Evolutionary conservation across 345 rosid species (phyloP), one percentile per base, ranked within the genome.

Genomic region (Theobroma cacao): DNA sequence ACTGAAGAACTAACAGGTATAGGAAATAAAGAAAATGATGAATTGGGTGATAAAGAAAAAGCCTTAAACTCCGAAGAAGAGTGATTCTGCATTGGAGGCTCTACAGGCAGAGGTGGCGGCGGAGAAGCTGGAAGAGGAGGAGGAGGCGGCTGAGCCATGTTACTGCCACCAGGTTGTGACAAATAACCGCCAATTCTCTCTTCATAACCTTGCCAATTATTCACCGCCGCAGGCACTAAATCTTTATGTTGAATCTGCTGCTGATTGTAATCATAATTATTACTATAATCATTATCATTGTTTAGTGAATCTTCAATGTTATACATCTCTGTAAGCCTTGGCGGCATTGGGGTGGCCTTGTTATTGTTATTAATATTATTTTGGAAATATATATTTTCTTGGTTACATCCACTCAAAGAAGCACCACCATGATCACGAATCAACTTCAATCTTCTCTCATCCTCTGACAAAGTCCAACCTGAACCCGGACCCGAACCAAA

Each of bases 371-470:
- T 70, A 68, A 24, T 15, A 26, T 68, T 41, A 75, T 28, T 41
- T 18, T 75, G 68, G 55, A 20, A 22, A 75, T 65, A 75, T 18
- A n/a, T 75, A 45, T 61, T 62, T 17, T 75, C 78, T 20, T 45
- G 40, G 30, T 30, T 47, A 48, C 43, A 38, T 24, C 50, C 82
- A 33, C 45, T 36, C 13, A 53, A 38, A 20, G 80, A 69, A 47
- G 83, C 80, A 62, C 81, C 85, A 48, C 99, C 98, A 47, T 95
- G 97, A 80, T 95, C 97, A 24, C 88, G 89, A 33, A 95, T 90
- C 83, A 93, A 84, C 91, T 89, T 91, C 86, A 93, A 84, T 79
- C 99, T 85, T 58, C 97, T 93, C 78, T 93, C 97, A 38, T 87
- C 79, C 7, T 91, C 97, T 45, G 81, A 82, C 0, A 74, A 81